A percentile compares a stretch with the other conserved stretches of the same genome.
Conservation (phyloP, 495 filamentous ascomycete species). For the Aspergillus funiculosus region DNA sequence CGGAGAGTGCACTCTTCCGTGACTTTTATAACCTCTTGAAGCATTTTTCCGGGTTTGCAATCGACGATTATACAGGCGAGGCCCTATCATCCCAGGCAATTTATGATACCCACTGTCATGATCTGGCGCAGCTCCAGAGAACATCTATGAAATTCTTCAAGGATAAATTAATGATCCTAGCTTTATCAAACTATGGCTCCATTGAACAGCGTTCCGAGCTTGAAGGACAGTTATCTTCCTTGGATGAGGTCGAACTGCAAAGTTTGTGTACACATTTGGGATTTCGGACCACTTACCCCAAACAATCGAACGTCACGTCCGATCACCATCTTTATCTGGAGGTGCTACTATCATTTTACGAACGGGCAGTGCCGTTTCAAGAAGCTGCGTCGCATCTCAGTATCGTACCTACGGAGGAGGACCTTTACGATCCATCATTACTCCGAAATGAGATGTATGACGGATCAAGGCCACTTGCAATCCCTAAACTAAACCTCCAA, state of each 20-base stretch:
- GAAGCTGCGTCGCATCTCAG: conserved; percentile 64
- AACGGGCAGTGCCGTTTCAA: conserved; percentile 77
- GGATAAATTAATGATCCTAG: conserved; percentile 82
- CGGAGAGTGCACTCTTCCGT: conserved; percentile 70
- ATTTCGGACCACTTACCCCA: conserved; percentile 73
- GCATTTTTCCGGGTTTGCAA: conserved; percentile 81
- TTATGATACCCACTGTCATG: conserved; percentile 70
- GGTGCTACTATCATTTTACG: conserved; percentile 68
- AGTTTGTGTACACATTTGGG: conserved; percentile 66
- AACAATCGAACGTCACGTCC: conserved; percentile 53
- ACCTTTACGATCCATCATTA: conserved; percentile 78
- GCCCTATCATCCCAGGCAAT: conserved; percentile 66
- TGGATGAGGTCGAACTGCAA: conserved; percentile 68
- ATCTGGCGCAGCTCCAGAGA: conserved; percentile 74
- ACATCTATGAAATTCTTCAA: conserved; percentile 78
- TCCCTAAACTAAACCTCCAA: conserved; percentile 93
- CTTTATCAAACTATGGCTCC: conserved; percentile 85
- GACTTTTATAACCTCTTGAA: conserved; percentile 73
- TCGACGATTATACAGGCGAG: conserved; percentile 84
- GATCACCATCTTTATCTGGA: conserved; percentile 69
- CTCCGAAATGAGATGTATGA: conserved; percentile 84
- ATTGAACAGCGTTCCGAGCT: conserved; percentile 76
- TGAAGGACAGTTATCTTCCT: conserved; percentile 63
- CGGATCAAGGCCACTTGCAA: conserved; percentile 79
- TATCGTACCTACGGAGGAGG: conserved; percentile 74